Evolutionary conservation across 805 yeast species (phyloP).

Genomic region (Candida endomychidarum): DNA sequence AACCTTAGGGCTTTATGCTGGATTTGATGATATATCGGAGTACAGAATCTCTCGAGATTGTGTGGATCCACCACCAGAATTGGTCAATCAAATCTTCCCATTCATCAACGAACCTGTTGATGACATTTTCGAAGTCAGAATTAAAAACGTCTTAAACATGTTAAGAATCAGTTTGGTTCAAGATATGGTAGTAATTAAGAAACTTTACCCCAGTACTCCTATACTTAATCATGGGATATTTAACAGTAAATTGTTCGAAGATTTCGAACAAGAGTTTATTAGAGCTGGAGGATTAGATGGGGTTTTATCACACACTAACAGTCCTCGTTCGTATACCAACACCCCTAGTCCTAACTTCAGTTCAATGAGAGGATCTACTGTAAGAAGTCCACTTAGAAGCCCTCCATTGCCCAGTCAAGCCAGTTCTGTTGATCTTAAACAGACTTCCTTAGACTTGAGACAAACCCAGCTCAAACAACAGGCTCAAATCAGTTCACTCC

Average conservation of each 20-base stretch:
- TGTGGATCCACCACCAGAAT: constrained; percentile 25
- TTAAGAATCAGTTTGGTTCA: constrained; percentile 26
- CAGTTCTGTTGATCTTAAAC: no score
- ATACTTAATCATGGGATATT: constrained; percentile 27
- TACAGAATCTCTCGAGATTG: constrained; percentile 21
- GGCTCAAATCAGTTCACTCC: constrained; percentile 12
- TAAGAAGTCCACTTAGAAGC: no score
- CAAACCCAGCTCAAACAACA: no score
- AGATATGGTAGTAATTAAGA: constrained; percentile 29
- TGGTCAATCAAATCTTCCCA: constrained; percentile 29
- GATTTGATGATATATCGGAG: constrained; percentile 20
- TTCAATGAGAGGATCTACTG: no score
- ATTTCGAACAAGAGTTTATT: constrained; percentile 15
- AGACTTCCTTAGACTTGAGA: no score
- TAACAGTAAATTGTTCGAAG: constrained; percentile 18
- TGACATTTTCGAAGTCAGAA: constrained; percentile 13
- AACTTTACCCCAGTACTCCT: constrained; percentile 23
- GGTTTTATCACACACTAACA: constrained; percentile 1
- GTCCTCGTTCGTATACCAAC: constrained; percentile 6
- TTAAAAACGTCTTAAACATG: constrained; percentile 18
- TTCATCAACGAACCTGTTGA: constrained; percentile 19
- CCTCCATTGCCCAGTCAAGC: no score
- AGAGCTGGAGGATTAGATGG: constrained; percentile 10
- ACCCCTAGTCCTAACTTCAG: neutral
- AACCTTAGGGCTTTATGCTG: constrained; percentile 20